Evolutionary conservation across 2,329 filamentous ascomycete genomes (phyloP).

Genomic region (Neonectria ditissima): DNA sequence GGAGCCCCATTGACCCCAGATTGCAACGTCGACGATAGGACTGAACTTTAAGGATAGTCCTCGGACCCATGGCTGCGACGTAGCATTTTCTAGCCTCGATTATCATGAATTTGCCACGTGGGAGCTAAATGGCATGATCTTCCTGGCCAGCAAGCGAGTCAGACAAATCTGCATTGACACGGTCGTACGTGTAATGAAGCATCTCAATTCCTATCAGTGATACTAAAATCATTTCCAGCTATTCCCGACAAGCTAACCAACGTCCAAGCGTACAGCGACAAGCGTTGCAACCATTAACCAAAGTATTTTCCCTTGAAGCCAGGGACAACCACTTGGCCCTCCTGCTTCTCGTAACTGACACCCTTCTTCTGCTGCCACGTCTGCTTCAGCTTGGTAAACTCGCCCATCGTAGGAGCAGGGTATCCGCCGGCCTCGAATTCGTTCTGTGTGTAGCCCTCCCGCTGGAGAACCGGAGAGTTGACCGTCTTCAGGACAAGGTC

Average conservation of each 20-base stretch:
- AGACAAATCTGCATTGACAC: neutral
- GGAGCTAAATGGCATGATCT: neutral
- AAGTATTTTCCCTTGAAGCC: constrained; percentile 48
- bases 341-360: constrained; percentile 38
- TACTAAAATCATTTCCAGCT: neutral
- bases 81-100: neutral
- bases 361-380: constrained; percentile 52
- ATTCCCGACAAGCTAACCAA: neutral
- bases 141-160: neutral
- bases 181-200: neutral
- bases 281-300: neutral
- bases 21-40: neutral
- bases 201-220: neutral
- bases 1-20: neutral
- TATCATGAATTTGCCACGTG: neutral
- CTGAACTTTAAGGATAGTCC: too few species aligned
- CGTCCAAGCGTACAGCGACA: neutral
- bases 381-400: constrained; percentile 53
- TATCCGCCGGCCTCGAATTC: constrained; percentile 52
- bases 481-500: constrained; percentile 52
- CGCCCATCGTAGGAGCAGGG: constrained; percentile 51
- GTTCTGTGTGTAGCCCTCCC: constrained; percentile 49
- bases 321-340: constrained; percentile 51
- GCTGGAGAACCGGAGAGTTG: constrained; percentile 53
- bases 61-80: neutral